A percentile compares a stretch with the other conserved stretches of the same genome.
These are phyloP conservation scores for Xylariaceae sp. DNA, from an alignment of 2,329 filamentous ascomycete genomes.

Conservation along the genomic window DNA sequence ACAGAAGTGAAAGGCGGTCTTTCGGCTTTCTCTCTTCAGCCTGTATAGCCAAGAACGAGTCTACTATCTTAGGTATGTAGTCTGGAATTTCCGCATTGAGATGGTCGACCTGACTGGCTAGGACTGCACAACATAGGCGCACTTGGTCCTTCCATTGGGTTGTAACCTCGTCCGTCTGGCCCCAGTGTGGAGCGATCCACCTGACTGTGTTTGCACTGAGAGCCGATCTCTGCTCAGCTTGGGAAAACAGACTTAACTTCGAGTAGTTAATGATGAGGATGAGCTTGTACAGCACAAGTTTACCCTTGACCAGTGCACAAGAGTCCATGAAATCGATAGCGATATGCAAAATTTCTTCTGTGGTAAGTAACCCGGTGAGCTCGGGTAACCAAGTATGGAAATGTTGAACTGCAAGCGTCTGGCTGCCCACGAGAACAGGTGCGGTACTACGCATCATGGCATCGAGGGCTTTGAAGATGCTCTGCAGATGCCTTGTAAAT, in stretches of 20 bases:
- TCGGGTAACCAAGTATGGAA: slow-evolving; percentile 98
- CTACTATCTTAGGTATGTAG: slow-evolving; percentile 85
- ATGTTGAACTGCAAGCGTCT: slow-evolving; percentile 91
- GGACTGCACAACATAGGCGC: slow-evolving; percentile 84
- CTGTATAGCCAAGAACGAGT: slow-evolving; percentile 79
- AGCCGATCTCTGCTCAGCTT: slow-evolving; percentile 69
- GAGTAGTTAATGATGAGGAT: slow-evolving; percentile 91
- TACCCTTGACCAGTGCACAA: slow-evolving; percentile 81
- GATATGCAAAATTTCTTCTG: slow-evolving; percentile 84
- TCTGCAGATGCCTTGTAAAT: slow-evolving; percentile 79
- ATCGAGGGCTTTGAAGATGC: slow-evolving; percentile 87
- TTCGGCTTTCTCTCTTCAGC: slow-evolving; percentile 50
- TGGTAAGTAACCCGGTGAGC: slow-evolving; percentile 68
- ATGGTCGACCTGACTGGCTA: slow-evolving; percentile 78
- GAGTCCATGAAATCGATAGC: slow-evolving; percentile 93
- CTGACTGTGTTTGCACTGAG: slow-evolving; percentile 77
- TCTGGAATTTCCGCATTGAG: slow-evolving; percentile 79
- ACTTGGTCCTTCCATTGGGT: slow-evolving; percentile 92
- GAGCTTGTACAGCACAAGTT: slow-evolving; percentile 86
- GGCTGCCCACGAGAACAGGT: slow-evolving; percentile 84
- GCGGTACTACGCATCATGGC: slow-evolving; percentile 83
- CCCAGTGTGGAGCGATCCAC: slow-evolving; percentile 95
- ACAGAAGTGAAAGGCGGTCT: slow-evolving; percentile 76
- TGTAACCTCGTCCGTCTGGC: slow-evolving; percentile 65
- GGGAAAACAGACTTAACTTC: slow-evolving; percentile 73